Evolutionary conservation across 2,329 filamentous ascomycete genomes (phyloP).

Genomic region (Colletotrichum filicis): DNA sequence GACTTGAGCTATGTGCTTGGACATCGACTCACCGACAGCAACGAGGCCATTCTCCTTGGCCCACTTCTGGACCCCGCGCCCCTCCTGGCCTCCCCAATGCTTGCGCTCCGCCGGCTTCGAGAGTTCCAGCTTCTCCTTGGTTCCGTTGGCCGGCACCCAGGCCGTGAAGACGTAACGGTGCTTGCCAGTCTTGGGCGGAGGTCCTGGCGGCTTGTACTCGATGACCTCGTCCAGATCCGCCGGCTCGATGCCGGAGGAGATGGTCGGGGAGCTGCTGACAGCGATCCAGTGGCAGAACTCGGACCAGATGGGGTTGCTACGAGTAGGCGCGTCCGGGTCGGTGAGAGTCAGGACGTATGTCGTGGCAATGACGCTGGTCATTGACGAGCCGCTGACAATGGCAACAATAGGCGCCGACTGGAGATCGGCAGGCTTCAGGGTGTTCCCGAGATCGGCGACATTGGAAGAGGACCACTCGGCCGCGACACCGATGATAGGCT

Average conservation of each 20-base stretch:
- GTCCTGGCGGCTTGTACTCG: constrained; percentile 53
- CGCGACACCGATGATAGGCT: constrained; percentile 34
- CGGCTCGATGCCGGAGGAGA: constrained; percentile 34
- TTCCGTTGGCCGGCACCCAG: constrained; percentile 52
- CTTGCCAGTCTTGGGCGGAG: constrained; percentile 53
- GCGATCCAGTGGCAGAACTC: constrained; percentile 60
- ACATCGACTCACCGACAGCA: constrained; percentile 50
- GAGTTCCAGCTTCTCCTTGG: constrained; percentile 46
- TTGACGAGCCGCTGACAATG: constrained; percentile 21
- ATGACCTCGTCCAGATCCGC: constrained; percentile 48
- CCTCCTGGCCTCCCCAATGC: constrained; percentile 51
- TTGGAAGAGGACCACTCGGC: constrained; percentile 28
- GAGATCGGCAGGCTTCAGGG: constrained; percentile 26
- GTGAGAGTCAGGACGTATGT: constrained; percentile 49
- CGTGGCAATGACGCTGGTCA: constrained; percentile 36
- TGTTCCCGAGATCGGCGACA: constrained; percentile 34
- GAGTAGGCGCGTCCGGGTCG: constrained; percentile 56
- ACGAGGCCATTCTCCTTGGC: constrained; percentile 52
- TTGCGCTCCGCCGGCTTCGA: constrained; percentile 49
- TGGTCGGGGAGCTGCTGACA: constrained; percentile 42
- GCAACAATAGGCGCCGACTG: constrained; percentile 25
- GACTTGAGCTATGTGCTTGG: neutral
- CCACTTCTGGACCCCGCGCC: constrained; percentile 53
- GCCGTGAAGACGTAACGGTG: constrained; percentile 56
- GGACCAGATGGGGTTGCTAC: constrained; percentile 54